phyloP scores from a whole-genome alignment of 352 stramenopile genomes.

The Globisporangium lucens region DNA sequence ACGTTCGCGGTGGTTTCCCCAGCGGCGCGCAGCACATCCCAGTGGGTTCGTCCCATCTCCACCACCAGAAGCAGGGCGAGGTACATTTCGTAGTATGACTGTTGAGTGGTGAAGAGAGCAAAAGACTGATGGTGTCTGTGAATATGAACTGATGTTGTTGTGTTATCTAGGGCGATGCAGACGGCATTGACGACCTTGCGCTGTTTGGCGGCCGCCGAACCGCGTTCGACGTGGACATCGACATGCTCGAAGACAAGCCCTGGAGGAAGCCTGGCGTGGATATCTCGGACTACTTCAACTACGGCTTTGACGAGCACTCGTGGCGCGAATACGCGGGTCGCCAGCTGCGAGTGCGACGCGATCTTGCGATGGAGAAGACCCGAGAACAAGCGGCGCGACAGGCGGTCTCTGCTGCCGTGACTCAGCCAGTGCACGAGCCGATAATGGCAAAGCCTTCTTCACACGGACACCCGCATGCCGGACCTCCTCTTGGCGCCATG shows the following conservation, averaged over 20 bases:
- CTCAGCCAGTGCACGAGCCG: slow-evolving; percentile 32
- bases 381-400: slow-evolving; percentile 80
- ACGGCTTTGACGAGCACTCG: slow-evolving; percentile 90
- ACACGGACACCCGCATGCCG: slow-evolving; percentile 4
- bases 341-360: slow-evolving; percentile 66
- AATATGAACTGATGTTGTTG: not conserved
- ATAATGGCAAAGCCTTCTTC: slow-evolving; percentile 10
- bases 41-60: slow-evolving; percentile 19
- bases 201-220: slow-evolving; percentile 82
- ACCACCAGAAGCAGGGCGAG: slow-evolving; percentile 26
- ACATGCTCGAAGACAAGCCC: slow-evolving; percentile 88
- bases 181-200: slow-evolving; percentile 63
- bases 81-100: slow-evolving; percentile 7
- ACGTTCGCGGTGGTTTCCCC: slow-evolving; percentile 62
- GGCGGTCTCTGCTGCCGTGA: slow-evolving; percentile 51
- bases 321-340: slow-evolving; percentile 81
- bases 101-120: not conserved
- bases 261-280: slow-evolving; percentile 90
- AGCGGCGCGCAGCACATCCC: slow-evolving; percentile 31
- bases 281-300: slow-evolving; percentile 94
- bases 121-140: not conserved
- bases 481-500: slow-evolving; percentile 21
- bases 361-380: slow-evolving; percentile 71
- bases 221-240: slow-evolving; percentile 91
- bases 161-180: slow-evolving; percentile 18